Conservation (phyloP, 108 stramenopile genomes). For the Nitzschia sp. region DNA sequence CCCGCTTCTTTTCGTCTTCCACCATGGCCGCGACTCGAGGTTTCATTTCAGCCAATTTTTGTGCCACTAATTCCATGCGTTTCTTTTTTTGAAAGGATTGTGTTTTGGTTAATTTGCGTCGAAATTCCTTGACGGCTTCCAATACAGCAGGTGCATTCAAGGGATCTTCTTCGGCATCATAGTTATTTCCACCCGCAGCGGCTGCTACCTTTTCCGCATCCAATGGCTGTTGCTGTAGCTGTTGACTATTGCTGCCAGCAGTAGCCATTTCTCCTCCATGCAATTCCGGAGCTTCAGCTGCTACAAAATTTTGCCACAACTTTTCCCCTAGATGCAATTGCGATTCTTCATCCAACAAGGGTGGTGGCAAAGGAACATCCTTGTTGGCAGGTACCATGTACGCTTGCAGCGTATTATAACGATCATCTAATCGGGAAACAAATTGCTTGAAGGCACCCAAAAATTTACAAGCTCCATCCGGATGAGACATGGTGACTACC, state of each 20-base stretch:
- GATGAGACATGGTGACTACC: slow-evolving; percentile 49
- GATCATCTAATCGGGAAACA: slow-evolving; percentile 19
- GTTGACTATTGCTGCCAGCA: background rate
- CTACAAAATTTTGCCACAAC: slow-evolving; percentile 31
- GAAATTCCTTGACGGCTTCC: slow-evolving; percentile 75
- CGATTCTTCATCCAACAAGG: slow-evolving; percentile 33
- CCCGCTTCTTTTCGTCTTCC: slow-evolving; percentile 33
- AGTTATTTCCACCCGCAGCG: slow-evolving; percentile 52
- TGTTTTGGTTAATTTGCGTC: slow-evolving; percentile 55
- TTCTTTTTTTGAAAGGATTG: slow-evolving; percentile 50
- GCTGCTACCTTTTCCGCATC: slow-evolving; percentile 35
- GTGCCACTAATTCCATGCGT: slow-evolving; percentile 58
- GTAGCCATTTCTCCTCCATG: background rate
- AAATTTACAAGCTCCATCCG: slow-evolving; percentile 51
- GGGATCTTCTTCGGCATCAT: slow-evolving; percentile 85
- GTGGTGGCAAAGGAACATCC: slow-evolving; percentile 48
- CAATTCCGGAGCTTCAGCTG: slow-evolving; percentile 19
- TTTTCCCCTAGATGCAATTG: slow-evolving; percentile 26
- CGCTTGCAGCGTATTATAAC: slow-evolving; percentile 31
- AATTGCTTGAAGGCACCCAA: slow-evolving; percentile 36
- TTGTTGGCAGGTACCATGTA: slow-evolving; percentile 52
- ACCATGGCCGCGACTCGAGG: slow-evolving; percentile 35
- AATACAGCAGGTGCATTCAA: slow-evolving; percentile 79
- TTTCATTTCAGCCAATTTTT: slow-evolving; percentile 53
- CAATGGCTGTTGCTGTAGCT: slow-evolving; percentile 20